These are phyloP conservation scores for Colletotrichum liriopes DNA, from an alignment of 2,329 filamentous ascomycete genomes.

Conservation along the genomic window DNA sequence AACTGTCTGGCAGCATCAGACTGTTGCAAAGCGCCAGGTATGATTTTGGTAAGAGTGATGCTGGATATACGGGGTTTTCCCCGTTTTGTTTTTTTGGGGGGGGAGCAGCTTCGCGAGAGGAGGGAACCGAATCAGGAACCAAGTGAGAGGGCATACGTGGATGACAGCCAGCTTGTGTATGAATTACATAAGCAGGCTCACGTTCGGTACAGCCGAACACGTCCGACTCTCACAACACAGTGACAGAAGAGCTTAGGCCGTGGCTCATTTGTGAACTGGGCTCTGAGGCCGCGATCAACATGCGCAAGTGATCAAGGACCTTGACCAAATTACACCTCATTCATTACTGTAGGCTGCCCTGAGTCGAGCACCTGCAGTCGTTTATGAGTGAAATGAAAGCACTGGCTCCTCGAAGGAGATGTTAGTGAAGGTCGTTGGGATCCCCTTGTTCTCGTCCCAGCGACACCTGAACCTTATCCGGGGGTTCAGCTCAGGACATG, in stretches of 20 bases:
- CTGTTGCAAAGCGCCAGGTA: background rate
- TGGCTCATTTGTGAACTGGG: background rate
- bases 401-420: background rate
- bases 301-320: background rate
- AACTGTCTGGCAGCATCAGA: background rate
- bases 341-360: background rate
- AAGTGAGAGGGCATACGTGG: background rate
- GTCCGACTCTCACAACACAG: background rate
- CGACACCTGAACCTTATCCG: conserved; percentile 7
- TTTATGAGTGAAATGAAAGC: background rate
- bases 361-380: background rate
- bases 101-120: background rate
- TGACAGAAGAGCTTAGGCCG: too few relatives aligned
- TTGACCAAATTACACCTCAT: background rate
- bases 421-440: background rate
- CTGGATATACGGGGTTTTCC: background rate
- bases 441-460: background rate
- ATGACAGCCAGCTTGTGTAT: background rate
- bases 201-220: background rate
- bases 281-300: background rate
- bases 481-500: background rate
- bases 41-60: background rate
- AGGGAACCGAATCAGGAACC: background rate
- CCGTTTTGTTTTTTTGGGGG: background rate
- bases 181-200: background rate